Conservation (phyloP, 2,329 filamentous ascomycete species). For the Trichophyton equinum region DNA sequence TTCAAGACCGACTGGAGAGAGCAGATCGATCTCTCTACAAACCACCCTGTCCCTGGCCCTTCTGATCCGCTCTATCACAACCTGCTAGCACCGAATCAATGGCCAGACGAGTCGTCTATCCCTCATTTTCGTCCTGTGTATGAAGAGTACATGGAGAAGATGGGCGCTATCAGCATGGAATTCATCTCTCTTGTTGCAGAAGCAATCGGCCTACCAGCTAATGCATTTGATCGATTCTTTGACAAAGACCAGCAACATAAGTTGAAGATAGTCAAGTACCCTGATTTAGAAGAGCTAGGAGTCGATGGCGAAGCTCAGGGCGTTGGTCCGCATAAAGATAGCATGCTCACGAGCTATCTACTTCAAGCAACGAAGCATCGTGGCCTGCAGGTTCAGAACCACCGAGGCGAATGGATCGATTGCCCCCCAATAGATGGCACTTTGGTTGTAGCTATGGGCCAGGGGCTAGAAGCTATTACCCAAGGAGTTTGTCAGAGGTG, state of each 20-base stretch:
- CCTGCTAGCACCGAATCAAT: conserved; percentile 64
- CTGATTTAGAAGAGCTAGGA: conserved; percentile 53
- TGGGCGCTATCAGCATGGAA: conserved; percentile 57
- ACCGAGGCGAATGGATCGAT: conserved; percentile 66
- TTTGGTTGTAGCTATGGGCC: conserved; percentile 75
- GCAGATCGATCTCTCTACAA: conserved; percentile 75
- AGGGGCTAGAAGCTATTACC: conserved; percentile 75
- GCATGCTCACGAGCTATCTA: conserved; percentile 70
- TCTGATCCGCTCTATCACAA: conserved; percentile 59
- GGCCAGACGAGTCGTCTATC: conserved; percentile 53
- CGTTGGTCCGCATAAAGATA: conserved; percentile 72
- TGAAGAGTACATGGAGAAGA: conserved; percentile 61
- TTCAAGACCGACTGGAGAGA: conserved; percentile 67
- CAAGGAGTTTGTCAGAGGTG: conserved; percentile 59
- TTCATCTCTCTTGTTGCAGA: conserved; percentile 76
- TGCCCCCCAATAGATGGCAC: conserved; percentile 64
- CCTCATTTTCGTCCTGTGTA: conserved; percentile 58
- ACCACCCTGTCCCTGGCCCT: conserved; percentile 53
- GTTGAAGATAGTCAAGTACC: conserved; percentile 80
- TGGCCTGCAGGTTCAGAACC: conserved; percentile 74
- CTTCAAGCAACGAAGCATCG: conserved; percentile 65
- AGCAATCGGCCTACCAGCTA: conserved; percentile 56
- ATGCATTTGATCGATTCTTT: conserved; percentile 69
- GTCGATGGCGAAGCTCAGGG: conserved; percentile 39
- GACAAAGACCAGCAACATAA: conserved; percentile 64